These are phyloP conservation scores for Daldinia childiae DNA, from an alignment of 495 filamentous ascomycete species.

Conservation along the genomic window DNA sequence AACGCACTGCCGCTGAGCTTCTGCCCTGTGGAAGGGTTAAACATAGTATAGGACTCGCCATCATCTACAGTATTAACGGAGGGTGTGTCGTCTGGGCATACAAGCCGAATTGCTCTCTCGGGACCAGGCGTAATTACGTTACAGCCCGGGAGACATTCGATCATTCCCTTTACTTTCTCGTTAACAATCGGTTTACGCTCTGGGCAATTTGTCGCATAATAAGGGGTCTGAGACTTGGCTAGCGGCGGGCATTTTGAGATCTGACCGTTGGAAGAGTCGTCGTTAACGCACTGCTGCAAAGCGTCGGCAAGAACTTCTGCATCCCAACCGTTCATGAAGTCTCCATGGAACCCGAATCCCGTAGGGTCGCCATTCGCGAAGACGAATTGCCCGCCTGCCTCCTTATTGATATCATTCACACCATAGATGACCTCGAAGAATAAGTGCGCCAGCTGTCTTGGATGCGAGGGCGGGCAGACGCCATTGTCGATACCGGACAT, in stretches of 20 bases:
- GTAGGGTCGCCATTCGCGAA: conserved; percentile 65
- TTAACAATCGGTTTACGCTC: conserved; percentile 43
- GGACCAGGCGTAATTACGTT: conserved; percentile 59
- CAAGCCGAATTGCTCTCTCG: conserved; percentile 32
- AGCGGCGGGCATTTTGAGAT: conserved; percentile 63
- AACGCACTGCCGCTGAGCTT: conserved; percentile 13
- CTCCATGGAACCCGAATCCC: conserved; percentile 67
- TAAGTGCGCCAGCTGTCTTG: conserved; percentile 64
- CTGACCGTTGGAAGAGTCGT: conserved; percentile 56
- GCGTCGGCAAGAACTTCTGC: conserved; percentile 64
- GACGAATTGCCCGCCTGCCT: conserved; percentile 66
- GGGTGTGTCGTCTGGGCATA: conserved; percentile 24
- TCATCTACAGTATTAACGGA: conserved; percentile 17
- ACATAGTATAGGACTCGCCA: conserved; percentile 13
- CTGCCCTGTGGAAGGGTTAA: conserved; percentile 25
- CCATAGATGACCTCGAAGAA: conserved; percentile 74
- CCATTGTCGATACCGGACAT: conserved; percentile 59
- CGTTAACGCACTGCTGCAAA: conserved; percentile 62
- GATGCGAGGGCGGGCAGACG: conserved; percentile 68
- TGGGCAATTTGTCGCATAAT: conserved; percentile 51
- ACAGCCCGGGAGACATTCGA: conserved; percentile 59
- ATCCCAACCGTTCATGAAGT: conserved; percentile 79
- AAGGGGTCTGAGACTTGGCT: conserved; percentile 55
- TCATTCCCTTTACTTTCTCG: conserved; percentile 47
- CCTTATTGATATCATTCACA: conserved; percentile 58